phyloP scores from a whole-genome alignment of 2,329 filamentous ascomycete genomes.

The Aspergillus pseudonomiae region DNA sequence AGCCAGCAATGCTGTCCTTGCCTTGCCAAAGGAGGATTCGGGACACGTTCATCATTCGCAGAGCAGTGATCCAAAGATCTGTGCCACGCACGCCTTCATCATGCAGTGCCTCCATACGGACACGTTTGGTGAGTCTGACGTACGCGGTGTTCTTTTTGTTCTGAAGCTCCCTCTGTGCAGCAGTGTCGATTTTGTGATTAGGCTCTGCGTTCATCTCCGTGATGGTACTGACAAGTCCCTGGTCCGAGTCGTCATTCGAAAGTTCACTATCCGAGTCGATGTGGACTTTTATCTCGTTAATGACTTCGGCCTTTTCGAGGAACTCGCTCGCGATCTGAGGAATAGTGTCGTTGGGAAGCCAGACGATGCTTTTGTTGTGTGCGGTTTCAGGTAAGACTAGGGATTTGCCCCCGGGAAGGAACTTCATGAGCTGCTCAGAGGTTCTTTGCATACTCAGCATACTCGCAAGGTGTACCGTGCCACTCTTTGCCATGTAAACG shows the following conservation, averaged over 20 bases:
- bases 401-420: slow-evolving; percentile 32
- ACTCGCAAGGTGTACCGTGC: slow-evolving; percentile 32
- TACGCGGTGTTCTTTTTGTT: slow-evolving; percentile 29
- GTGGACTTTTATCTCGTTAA: slow-evolving; percentile 15
- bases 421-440: slow-evolving; percentile 33
- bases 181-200: slow-evolving; percentile 10
- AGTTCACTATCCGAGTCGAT: slow-evolving; percentile 17
- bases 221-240: neutral
- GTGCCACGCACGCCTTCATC: slow-evolving; percentile 26
- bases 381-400: slow-evolving; percentile 23
- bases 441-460: slow-evolving; percentile 33
- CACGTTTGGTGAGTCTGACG: slow-evolving; percentile 31
- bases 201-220: neutral
- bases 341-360: slow-evolving; percentile 29
- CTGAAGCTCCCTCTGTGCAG: slow-evolving; percentile 25
- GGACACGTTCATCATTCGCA: slow-evolving; percentile 32
- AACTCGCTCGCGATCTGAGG: slow-evolving; percentile 20
- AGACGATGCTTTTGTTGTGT: slow-evolving; percentile 32
- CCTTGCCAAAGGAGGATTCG: slow-evolving; percentile 37
- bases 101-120: slow-evolving; percentile 32
- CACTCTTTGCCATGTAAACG: slow-evolving; percentile 26
- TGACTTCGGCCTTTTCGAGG: slow-evolving; percentile 24
- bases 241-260: neutral
- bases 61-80: slow-evolving; percentile 32
- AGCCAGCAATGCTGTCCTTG: slow-evolving; percentile 18